phyloP scores from a whole-genome alignment of 2,329 filamentous ascomycete species.

The Biscogniauxia sp. region DNA sequence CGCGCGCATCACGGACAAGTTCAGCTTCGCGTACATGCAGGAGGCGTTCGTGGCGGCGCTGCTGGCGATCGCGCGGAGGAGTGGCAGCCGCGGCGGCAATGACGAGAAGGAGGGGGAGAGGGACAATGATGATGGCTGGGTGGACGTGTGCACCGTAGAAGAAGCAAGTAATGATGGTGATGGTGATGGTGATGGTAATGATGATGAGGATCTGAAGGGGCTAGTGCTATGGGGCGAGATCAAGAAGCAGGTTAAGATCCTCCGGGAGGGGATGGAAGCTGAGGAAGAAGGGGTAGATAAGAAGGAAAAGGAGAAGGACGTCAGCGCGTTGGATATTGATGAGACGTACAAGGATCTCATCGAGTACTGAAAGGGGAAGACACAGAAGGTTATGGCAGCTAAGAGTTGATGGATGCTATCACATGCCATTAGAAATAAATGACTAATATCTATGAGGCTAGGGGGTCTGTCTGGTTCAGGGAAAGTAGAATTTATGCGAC shows the following conservation, averaged over 20 bases:
- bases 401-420: neutral
- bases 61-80: conserved; percentile 51
- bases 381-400: neutral
- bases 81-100: conserved; percentile 16
- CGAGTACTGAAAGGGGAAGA: neutral
- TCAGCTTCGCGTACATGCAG: conserved; percentile 69
- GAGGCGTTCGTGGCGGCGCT: conserved; percentile 66
- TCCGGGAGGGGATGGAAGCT: conserved; percentile 58
- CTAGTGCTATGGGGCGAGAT: conserved; percentile 60
- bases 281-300: conserved; percentile 11
- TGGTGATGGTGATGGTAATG: conserved; percentile 21
- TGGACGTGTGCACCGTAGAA: conserved; percentile 26
- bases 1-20: conserved; percentile 60
- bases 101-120: conserved; percentile 34
- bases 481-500: too few species aligned
- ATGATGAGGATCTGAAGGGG: conserved; percentile 44
- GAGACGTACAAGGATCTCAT: neutral
- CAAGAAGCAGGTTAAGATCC: conserved; percentile 59
- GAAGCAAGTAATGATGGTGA: neutral
- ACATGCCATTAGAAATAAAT: neutral
- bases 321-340: neutral
- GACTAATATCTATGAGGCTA: too few species aligned
- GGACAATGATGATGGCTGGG: conserved; percentile 38
- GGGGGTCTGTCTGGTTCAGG: too few species aligned
- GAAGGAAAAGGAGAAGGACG: neutral